phyloP scores from a whole-genome alignment of 805 yeast species.

The Candida corydali region DNA sequence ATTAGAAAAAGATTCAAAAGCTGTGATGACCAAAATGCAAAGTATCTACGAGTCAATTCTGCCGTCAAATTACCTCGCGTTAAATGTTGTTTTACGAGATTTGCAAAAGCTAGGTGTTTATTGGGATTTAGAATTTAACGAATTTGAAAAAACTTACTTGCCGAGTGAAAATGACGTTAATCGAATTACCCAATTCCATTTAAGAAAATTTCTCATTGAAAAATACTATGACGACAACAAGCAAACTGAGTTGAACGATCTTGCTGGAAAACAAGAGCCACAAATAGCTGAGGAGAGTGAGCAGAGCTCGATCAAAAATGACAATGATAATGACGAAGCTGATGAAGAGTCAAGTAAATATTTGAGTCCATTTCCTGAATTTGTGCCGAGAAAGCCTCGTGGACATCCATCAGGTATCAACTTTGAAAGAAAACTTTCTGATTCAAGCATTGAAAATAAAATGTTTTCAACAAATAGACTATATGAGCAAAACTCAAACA shows the following conservation, averaged over 20 bases:
- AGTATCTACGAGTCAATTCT: constrained; percentile 50
- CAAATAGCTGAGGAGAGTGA: too few species aligned
- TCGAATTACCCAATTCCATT: constrained; percentile 81
- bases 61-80: constrained; percentile 62
- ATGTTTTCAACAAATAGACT: constrained; percentile 13
- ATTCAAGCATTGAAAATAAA: constrained; percentile 16
- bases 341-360: background rate
- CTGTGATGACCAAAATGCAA: constrained; percentile 43
- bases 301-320: too few species aligned
- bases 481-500: constrained; percentile 15
- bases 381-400: constrained; percentile 1
- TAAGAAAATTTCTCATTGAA: constrained; percentile 69
- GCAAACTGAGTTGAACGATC: background rate
- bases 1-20: constrained; percentile 47
- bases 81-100: constrained; percentile 65
- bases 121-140: constrained; percentile 83
- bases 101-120: constrained; percentile 78
- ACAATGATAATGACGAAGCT: background rate
- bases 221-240: constrained; percentile 20
- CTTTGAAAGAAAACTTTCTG: constrained; percentile 9
- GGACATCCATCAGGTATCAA: background rate
- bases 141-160: constrained; percentile 71
- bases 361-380: constrained; percentile 2
- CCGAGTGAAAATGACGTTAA: constrained; percentile 94
- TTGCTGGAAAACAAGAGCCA: background rate